These are phyloP conservation scores for Gossypium bickii DNA, from an alignment of 345 rosid species.

Conservation along the genomic window DNA sequence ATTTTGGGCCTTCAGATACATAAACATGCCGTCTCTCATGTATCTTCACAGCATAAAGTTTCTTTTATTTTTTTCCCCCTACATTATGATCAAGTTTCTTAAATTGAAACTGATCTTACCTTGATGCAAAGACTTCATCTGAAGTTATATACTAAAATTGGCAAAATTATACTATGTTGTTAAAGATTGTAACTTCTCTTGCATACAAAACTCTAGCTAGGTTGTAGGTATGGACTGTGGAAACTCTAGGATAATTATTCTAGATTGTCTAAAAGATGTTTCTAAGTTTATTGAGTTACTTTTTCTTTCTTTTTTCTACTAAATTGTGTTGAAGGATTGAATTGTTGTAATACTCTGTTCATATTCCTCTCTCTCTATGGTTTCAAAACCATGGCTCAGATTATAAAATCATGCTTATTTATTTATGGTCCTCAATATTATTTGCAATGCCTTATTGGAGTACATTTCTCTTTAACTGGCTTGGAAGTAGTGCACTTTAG, in stretches of 20 bases:
- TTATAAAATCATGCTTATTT: neutral
- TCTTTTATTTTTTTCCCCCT: neutral
- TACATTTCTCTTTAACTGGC: neutral
- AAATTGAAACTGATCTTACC: neutral
- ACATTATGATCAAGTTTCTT: neutral
- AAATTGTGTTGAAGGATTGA: slow-evolving; percentile 3
- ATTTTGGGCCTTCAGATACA: slow-evolving; percentile 13
- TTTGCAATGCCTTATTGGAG: neutral
- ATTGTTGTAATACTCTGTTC: neutral
- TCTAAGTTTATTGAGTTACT: neutral
- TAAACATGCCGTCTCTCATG: neutral
- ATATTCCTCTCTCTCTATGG: neutral
- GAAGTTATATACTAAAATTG: neutral
- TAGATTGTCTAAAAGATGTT: neutral
- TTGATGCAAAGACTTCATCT: neutral
- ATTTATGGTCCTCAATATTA: neutral
- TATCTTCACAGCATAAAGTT: neutral
- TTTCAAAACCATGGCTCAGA: neutral
- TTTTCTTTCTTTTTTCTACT: neutral
- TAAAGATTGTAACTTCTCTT: neutral
- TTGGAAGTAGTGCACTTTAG: neutral
- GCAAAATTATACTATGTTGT: neutral
- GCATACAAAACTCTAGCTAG: neutral
- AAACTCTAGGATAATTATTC: neutral
- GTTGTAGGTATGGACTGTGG: neutral